Evolutionary conservation across 108 stramenopile species (phyloP), one percentile per base, ranked within the genome.

Genomic region (Chaetoceros muelleri): DNA sequence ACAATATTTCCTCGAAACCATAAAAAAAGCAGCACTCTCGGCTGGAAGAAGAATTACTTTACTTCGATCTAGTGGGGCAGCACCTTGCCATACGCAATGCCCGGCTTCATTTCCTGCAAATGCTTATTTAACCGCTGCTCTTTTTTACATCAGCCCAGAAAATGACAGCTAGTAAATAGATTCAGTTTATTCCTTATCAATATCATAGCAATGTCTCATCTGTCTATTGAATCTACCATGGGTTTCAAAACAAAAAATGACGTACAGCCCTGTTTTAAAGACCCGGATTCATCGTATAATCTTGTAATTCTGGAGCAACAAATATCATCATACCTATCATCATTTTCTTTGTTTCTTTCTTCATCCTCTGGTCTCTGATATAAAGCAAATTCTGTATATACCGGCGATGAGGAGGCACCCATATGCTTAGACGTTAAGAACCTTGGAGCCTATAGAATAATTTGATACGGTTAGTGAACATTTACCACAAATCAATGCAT

Each of bases 21-120:
- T 90, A 0, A 84, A 87, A 44, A 64, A 76, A 47, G 89, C 85
- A 0, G 82, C 82, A 31, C 46, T 79, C 8, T 56, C 83, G 1
- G 89, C 89, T 10, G 62, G 66, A 28, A 69, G 89, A 30, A 64
- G 76, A 66, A 66, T 84, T 2, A 82, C 83, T 7, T 54, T 90
- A 17, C 30, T 90, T 28, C 60, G 66, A 44, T 78, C 80, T 2
- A 75, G 60, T 53, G 84, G 85, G 13, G 89, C 89, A 18, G 85
- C 89, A 2, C 67, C 89, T 8, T 90, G 89, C 52, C 89, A 90
- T 54, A 85, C 83, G 18, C 85, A 87, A 52, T 76, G 72, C 23
- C 89, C 89, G 8, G 72, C 75, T 18, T 62, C 69, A 23, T 87
- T 77, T 48, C 89, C 89, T 13, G 83, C 89, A 0, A 83, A 85